Evolutionary conservation across 2,329 filamentous ascomycete species (phyloP).

Genomic region (Colletotrichum sp.): DNA sequence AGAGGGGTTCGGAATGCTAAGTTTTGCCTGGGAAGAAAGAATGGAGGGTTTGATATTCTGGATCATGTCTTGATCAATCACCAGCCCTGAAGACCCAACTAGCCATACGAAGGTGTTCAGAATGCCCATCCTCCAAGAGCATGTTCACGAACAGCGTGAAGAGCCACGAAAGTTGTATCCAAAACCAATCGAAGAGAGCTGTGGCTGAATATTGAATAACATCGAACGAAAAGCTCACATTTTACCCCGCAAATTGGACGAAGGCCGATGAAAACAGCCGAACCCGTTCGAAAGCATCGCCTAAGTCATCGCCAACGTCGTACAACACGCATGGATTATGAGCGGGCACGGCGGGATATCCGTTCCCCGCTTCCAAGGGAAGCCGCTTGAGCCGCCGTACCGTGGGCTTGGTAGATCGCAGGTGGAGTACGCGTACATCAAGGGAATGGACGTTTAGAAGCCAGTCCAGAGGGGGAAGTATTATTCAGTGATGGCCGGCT

Average conservation of each 20-base stretch:
- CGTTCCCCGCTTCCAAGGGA: not conserved
- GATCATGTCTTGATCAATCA: not conserved
- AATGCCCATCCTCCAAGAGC: not conserved
- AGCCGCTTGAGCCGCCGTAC: not conserved
- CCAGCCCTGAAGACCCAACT: not conserved
- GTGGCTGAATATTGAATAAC: not conserved
- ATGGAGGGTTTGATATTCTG: not conserved
- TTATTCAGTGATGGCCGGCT: not conserved
- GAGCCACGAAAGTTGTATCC: not conserved
- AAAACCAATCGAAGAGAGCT: not conserved
- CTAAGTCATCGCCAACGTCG: not conserved
- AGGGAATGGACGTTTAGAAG: not conserved
- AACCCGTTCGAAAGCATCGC: not conserved
- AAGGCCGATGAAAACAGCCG: not conserved
- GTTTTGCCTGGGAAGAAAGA: not conserved
- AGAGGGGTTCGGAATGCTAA: not conserved
- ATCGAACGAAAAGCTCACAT: not conserved
- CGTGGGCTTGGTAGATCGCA: not conserved
- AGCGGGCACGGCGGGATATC: not conserved
- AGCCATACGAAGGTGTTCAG: not conserved
- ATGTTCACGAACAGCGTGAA: not conserved
- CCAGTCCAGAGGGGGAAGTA: not conserved
- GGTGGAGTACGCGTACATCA: not conserved
- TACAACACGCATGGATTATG: not conserved
- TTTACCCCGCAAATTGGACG: not conserved